Conservation (phyloP, 768 basidiomycete genomes). For the Sutorius australiensis region DNA sequence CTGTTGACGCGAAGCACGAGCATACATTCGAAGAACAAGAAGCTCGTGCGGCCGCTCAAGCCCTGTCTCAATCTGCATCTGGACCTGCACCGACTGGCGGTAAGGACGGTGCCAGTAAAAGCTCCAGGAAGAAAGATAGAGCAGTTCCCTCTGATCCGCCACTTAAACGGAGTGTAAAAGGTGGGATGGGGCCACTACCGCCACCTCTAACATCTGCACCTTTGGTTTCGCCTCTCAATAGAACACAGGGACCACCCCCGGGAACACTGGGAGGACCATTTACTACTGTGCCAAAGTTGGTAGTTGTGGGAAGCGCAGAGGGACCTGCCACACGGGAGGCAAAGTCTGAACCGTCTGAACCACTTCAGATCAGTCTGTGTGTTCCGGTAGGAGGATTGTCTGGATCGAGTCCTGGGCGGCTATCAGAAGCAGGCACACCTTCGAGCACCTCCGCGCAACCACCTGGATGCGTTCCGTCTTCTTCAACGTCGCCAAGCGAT, state of each 20-base stretch:
- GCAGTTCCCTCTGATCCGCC: constrained; percentile 51
- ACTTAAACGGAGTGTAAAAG: constrained; percentile 67
- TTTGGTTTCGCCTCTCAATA: constrained; percentile 44
- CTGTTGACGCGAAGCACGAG: constrained; percentile 71
- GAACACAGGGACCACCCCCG: neutral
- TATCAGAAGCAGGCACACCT: constrained; percentile 4
- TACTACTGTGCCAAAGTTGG: constrained; percentile 3
- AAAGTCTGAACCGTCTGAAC: constrained; percentile 7
- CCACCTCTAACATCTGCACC: constrained; percentile 70
- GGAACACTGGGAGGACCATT: constrained; percentile 2
- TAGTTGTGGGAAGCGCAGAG: neutral
- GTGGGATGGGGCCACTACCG: constrained; percentile 54
- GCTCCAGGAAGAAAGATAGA: constrained; percentile 59
- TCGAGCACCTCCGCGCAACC: constrained; percentile 19
- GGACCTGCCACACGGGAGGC: neutral
- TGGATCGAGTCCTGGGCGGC: constrained; percentile 3
- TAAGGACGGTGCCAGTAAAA: constrained; percentile 34
- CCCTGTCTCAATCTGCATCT: constrained; percentile 24
- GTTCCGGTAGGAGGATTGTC: neutral
- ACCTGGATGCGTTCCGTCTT: constrained; percentile 4
- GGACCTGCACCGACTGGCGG: constrained; percentile 23
- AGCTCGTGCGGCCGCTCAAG: constrained; percentile 40
- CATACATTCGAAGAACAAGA: constrained; percentile 72
- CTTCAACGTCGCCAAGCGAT: constrained; percentile 15
- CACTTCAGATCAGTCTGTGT: constrained; percentile 1